Base-by-base conservation (phyloP, 2,329 filamentous ascomycete species). In the Dothiorella sarmentorum region DNA sequence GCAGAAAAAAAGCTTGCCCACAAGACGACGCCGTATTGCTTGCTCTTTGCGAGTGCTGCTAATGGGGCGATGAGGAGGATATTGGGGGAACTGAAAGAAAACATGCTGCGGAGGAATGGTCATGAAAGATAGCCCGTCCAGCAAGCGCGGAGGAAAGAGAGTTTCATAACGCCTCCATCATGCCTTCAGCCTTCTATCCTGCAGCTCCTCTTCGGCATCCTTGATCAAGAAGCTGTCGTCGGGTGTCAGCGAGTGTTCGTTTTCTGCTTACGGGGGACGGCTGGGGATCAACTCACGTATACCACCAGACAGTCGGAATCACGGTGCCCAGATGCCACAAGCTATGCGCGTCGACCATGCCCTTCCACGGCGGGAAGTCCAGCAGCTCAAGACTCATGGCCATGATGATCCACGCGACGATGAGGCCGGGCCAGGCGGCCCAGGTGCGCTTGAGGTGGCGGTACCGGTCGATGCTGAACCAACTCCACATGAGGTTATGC, bases 311-410 rank as follows among this genome's bases (percentile, higher is more conserved):
- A 0, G 90, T 90, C 9, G 94, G 94, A 29, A 83, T 82, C 52
- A 99, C 93, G 0, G 94, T 99, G 59, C 92, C 91, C 62, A 96
- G 72, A 81, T 99, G 94, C 94, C 94, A 99, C 63, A 99, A 74
- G 68, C 90, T 92, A 76, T 99, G 94, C 3, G 94, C 94, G 79
- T 99, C 94, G 52, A 99, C 75, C 72, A 88, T 85, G 7, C 90
- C 89, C 72, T 83, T 80, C 76, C 89, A 82, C 2, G 94, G 94
- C 56, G 94, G 85, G 68, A 99, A 99, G 73, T 99, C 94, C 63
- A 97, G 84, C 66, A 99, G 73, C 77, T 99, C 94, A 73, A 99
- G 79, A 73, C 93, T 93, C 94, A 99, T 99, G 33, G 90, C 91
- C 70, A 93, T 77, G 66, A 93, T 85, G 65, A 99, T 82, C 91